Conservation (phyloP, 768 basidiomycete species). For the Jaapia argillacea region DNA sequence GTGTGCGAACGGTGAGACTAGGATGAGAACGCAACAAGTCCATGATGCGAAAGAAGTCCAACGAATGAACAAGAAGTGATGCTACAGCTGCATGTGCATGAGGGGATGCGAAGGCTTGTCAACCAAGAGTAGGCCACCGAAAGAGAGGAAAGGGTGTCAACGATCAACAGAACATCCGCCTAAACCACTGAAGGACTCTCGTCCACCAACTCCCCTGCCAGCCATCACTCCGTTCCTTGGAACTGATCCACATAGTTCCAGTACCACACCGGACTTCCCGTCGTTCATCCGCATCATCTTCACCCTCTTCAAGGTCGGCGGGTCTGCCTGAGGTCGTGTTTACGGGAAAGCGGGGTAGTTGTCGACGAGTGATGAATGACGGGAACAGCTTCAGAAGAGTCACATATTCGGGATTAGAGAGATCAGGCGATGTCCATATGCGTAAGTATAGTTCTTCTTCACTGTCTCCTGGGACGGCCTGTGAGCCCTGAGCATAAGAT, state of each 20-base stretch:
- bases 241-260: constrained; percentile 74
- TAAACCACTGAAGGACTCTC: constrained; percentile 72
- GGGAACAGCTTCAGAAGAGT: constrained; percentile 69
- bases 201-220: constrained; percentile 80
- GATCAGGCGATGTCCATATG: constrained; percentile 74
- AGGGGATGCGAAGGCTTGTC: no score
- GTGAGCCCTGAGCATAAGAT: constrained; percentile 22
- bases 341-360: constrained; percentile 64
- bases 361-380: constrained; percentile 55
- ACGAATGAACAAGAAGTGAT: no score
- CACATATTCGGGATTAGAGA: constrained; percentile 65
- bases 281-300: constrained; percentile 41
- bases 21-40: no score
- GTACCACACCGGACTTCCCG: constrained; percentile 66
- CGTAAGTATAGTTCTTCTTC: constrained; percentile 48
- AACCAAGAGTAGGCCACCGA: no score
- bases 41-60: no score
- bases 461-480: constrained; percentile 18
- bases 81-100: no score
- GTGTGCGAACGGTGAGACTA: no score
- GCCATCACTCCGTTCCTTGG: constrained; percentile 44
- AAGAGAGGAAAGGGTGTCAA: no score
- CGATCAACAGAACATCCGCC: constrained; percentile 60
- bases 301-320: constrained; percentile 63
- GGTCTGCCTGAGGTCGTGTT: constrained; percentile 22